phyloP scores from a whole-genome alignment of 202 grass and related monocot genomes.

The Carex sylvatica region DNA sequence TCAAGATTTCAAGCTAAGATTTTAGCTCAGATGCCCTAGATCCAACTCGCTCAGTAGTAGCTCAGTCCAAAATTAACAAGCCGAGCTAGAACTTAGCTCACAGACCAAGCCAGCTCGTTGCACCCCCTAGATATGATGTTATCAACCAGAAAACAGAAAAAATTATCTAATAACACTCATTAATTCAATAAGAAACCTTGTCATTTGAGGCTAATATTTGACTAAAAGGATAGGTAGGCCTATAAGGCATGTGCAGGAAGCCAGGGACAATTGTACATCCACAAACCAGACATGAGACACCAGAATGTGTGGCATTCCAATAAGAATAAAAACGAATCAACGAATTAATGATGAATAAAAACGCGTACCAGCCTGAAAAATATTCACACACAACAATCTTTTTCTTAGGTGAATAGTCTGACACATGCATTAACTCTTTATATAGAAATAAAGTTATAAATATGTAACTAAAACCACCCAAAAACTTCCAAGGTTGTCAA shows the following conservation, averaged over 20 bases:
- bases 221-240: background rate
- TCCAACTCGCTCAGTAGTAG: no score
- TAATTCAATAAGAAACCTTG: background rate
- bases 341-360: background rate
- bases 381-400: background rate
- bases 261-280: background rate
- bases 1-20: no score
- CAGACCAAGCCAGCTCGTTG: no score
- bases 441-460: background rate
- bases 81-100: no score
- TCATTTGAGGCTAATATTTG: background rate
- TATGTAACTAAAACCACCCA: background rate
- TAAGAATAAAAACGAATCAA: background rate
- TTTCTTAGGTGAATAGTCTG: background rate
- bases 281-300: background rate
- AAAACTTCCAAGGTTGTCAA: background rate
- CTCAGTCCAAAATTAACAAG: no score
- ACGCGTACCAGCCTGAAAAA: background rate
- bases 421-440: background rate
- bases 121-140: no score
- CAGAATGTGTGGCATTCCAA: background rate
- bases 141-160: background rate
- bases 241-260: background rate
- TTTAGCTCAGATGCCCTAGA: no score
- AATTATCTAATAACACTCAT: background rate